These are phyloP conservation scores for Cercospora sojina DNA, from an alignment of 2,329 filamentous ascomycete species.

Conservation along the genomic window DNA sequence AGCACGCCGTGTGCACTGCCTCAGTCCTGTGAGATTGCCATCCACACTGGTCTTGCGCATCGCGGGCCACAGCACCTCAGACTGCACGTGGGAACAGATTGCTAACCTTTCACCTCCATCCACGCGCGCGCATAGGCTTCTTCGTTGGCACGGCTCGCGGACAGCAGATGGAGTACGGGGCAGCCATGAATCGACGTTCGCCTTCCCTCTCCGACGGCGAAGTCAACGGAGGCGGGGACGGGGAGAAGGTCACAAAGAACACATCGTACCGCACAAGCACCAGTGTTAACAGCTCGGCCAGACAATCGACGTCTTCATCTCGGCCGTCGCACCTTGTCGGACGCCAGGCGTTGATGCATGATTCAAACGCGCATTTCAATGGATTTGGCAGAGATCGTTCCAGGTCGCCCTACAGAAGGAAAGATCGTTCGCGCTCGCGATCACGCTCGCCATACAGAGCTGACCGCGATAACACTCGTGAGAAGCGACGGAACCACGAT, in stretches of 20 bases:
- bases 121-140: neutral
- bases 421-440: slow-evolving; percentile 39
- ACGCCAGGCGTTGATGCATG: slow-evolving; percentile 22
- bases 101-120: slow-evolving; percentile 33
- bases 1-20: slow-evolving; percentile 14
- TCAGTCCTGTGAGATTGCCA: slow-evolving; percentile 34
- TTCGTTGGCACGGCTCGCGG: neutral
- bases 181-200: slow-evolving; percentile 45
- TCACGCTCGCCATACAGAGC: slow-evolving; percentile 34
- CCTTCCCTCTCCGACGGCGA: slow-evolving; percentile 86
- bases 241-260: slow-evolving; percentile 78
- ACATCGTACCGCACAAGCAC: slow-evolving; percentile 67
- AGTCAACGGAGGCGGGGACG: slow-evolving; percentile 62
- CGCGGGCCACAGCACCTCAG: slow-evolving; percentile 14
- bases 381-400: slow-evolving; percentile 43
- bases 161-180: neutral
- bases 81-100: slow-evolving; percentile 20
- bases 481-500: slow-evolving; percentile 67
- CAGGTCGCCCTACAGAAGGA: slow-evolving; percentile 55
- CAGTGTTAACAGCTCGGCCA: slow-evolving; percentile 90
- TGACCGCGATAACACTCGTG: slow-evolving; percentile 44
- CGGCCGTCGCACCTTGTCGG: slow-evolving; percentile 29
- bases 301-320: slow-evolving; percentile 52
- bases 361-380: slow-evolving; percentile 32
- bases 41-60: slow-evolving; percentile 32